phyloP scores from a whole-genome alignment of 139 green algal species.

The Chlorella sp. region DNA sequence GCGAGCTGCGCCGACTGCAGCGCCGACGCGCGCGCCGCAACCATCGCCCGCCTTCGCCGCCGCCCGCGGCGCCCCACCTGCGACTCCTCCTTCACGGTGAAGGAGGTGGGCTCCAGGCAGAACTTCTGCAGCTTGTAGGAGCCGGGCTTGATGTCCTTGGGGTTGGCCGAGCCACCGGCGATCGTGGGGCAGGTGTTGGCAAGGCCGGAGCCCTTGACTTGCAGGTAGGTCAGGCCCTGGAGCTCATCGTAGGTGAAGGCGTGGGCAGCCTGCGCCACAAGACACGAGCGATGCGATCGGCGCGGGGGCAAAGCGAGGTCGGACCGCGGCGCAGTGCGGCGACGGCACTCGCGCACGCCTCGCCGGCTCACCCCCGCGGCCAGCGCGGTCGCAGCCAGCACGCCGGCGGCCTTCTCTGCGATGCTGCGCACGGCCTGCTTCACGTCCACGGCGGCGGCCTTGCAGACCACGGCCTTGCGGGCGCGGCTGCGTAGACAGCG shows the following conservation, averaged over 20 bases:
- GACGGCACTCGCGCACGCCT: neutral
- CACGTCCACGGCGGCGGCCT: no score
- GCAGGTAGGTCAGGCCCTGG: slow-evolving; percentile 95
- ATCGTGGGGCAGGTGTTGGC: slow-evolving; percentile 99
- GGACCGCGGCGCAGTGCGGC: neutral
- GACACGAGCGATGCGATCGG: neutral
- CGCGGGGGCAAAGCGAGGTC: neutral
- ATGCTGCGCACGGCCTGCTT: slow-evolving; percentile 30
- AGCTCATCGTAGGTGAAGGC: slow-evolving; percentile 96
- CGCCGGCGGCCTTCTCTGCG: slow-evolving; percentile 56
- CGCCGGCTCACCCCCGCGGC: slow-evolving; percentile 74
- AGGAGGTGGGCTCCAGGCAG: slow-evolving; percentile 98
- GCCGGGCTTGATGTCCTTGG: slow-evolving; percentile 87
- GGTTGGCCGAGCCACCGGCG: slow-evolving; percentile 68
- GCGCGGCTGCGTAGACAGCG: no score
- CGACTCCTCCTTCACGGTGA: slow-evolving; percentile 91
- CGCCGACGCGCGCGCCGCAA: no score
- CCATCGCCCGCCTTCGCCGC: no score
- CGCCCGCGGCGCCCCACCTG: no score
- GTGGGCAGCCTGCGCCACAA: slow-evolving; percentile 51
- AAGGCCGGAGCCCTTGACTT: slow-evolving; percentile 98
- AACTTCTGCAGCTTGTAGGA: slow-evolving; percentile 95
- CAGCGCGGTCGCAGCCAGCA: slow-evolving; percentile 63
- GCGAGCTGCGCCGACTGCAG: no score
- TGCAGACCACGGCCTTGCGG: no score